Conservation (phyloP, 345 rosid genomes). For the Corymbia maculata region DNA sequence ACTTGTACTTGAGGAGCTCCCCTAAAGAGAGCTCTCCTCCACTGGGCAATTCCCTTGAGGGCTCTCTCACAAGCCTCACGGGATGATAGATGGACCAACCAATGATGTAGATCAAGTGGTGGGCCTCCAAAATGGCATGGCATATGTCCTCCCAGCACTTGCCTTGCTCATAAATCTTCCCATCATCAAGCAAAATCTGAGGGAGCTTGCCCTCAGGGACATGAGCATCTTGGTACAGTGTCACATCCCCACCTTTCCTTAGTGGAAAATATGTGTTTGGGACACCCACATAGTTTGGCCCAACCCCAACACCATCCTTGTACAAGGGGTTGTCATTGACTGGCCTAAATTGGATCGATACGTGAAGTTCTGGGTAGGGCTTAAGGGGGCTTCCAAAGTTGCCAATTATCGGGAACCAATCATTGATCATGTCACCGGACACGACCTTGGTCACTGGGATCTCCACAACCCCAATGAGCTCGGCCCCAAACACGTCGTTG, state of each 20-base stretch:
- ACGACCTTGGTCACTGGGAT: conserved; percentile 27
- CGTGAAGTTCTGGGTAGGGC: conserved; percentile 37
- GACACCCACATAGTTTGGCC: conserved; percentile 48
- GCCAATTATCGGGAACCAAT: conserved; percentile 42
- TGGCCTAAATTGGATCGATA: conserved; percentile 36
- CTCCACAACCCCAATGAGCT: conserved; percentile 51
- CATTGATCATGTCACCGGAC: conserved; percentile 29
- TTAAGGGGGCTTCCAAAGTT: conserved; percentile 11
- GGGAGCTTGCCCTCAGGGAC: conserved; percentile 37
- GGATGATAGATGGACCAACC: conserved; percentile 67
- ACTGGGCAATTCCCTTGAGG: conserved; percentile 38
- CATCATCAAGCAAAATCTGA: conserved; percentile 44
- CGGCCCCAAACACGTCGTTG: conserved; percentile 60
- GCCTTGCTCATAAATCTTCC: conserved; percentile 36
- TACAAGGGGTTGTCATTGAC: conserved; percentile 19
- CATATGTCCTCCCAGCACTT: conserved; percentile 73
- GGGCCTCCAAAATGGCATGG: conserved; percentile 60
- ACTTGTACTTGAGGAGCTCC: conserved; percentile 55
- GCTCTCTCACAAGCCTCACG: conserved; percentile 54
- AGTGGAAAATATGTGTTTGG: conserved; percentile 56
- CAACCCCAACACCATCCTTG: conserved; percentile 39
- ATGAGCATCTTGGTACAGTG: conserved; percentile 75
- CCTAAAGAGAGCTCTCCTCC: conserved; percentile 53
- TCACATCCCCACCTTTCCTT: conserved; percentile 43
- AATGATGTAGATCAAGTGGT: conserved; percentile 42